Base-by-base conservation (phyloP, 2,329 filamentous ascomycete genomes). In the Claviceps sp. region DNA sequence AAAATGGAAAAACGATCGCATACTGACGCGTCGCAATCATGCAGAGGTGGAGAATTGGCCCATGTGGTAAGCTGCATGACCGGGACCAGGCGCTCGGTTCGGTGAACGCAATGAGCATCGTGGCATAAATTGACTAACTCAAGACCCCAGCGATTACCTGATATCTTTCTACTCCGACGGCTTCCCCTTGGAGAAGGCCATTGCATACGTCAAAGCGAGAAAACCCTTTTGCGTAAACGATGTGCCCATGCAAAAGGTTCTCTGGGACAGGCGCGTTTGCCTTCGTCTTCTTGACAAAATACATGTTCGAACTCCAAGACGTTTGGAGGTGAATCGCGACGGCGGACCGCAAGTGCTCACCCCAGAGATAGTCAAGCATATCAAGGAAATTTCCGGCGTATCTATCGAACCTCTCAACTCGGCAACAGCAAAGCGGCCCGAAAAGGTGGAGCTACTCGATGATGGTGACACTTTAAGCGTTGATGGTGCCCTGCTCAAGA, bases 81-180 rank as follows among this genome's bases (percentile, higher is more conserved):
- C 50, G 50, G 16, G 4, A 18, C 26, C 16, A 41, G 13, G 41
- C 47, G 22, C 30, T 49, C 42, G 13, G 7, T 36, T 68, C 66
- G 62, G 64, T 69, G 63, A 67, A 54, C 64, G 47, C 55, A 63
- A 64, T 56, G 49, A 63, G 65, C 54, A 64, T 63, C 62, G 65
- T 57, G 56, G 58, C 61, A 53, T 57, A 34, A 40, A 13, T 53
- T 36, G 34, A 34, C 54, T 52, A 26, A 54, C 50, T 49, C 50
- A 18, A 24, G 40, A 45, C 30, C 9, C 22, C 55, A 80, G 77
- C 67, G 93, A 98, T 70, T 98, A 95, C 62, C 72, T 98, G 52
- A 95, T 98, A 62, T 95, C 90, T 3, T 98, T 98, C 71, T 98
- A 97, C 69, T 97, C 91, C 0, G 91, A 96, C 66, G 93, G 93